These are phyloP conservation scores for Backusella psychrophila DNA, from an alignment of 192 early-diverging fungal genomes.

Conservation along the genomic window DNA sequence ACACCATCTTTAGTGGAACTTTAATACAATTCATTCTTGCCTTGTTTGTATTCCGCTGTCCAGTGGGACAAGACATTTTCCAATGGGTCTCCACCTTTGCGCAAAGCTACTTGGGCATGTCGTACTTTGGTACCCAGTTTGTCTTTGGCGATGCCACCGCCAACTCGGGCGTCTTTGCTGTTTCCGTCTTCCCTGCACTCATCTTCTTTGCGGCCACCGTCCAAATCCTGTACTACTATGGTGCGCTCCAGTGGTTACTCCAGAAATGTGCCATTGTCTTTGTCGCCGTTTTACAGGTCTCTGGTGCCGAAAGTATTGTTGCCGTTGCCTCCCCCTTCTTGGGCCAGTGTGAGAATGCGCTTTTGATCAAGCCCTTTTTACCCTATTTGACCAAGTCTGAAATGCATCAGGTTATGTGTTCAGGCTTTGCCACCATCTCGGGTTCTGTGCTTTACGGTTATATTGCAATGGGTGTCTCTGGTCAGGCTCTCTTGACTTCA, in stretches of 20 bases:
- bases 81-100: conserved; percentile 59
- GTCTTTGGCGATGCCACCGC: conserved; percentile 57
- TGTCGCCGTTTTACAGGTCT: conserved; percentile 66
- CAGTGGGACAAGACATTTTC: conserved; percentile 73
- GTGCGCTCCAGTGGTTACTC: conserved; percentile 81
- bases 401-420: conserved; percentile 83
- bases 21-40: conserved; percentile 78
- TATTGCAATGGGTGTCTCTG: conserved; percentile 63
- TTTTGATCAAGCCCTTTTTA: conserved; percentile 80
- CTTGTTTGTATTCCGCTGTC: conserved; percentile 73
- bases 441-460: conserved; percentile 80
- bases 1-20: conserved; percentile 66
- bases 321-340: conserved; percentile 85
- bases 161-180: conserved; percentile 53
- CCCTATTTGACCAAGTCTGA: conserved; percentile 83
- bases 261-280: conserved; percentile 60
- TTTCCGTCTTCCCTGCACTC: conserved; percentile 77
- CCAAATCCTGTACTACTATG: conserved; percentile 80
- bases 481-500: conserved; percentile 70
- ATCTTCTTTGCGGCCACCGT: conserved; percentile 89
- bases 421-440: conserved; percentile 89
- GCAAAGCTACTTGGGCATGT: conserved; percentile 62
- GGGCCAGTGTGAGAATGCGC: conserved; percentile 78
- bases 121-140: conserved; percentile 67
- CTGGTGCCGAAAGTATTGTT: conserved; percentile 81